Evolutionary conservation across 2,329 filamentous ascomycete genomes (phyloP), one percentile per base, ranked within the genome.

Genomic region (Fusarium sarcochroum): DNA sequence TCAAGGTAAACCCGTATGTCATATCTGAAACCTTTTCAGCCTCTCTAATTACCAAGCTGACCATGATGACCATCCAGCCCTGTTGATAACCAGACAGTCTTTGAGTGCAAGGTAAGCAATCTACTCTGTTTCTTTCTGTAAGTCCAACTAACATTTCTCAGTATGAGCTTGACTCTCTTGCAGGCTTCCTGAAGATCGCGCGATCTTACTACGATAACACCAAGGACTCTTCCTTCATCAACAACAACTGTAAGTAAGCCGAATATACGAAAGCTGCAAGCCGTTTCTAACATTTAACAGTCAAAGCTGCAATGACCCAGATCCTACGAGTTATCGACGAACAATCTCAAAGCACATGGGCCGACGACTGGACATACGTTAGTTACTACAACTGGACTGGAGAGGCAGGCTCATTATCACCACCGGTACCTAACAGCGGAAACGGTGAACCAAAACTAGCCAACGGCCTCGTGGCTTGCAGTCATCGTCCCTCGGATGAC

Each of bases 341-440:
- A 3, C 63, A 66, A 7, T 66, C 63, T 0, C 63, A 63, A 11
- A 66, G 62, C 2, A 66, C 63, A 1, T 66, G 63, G 63, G 63
- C 63, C 4, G 46, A 66, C 1, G 50, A 66, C 9, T 66, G 63
- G 63, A 25, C 46, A 0, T 66, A 57, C 18, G 15, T 66, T 13
- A 66, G 63, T 34, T 66, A 66, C 38, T 66, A 66, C n/a, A 66
- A 66, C 51, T 66, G 56, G 56, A 66, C 63, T 0, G 63, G 63
- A 1, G 11, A 45, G 7, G 35, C 62, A 27, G 63, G 63, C 0
- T 66, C 63, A 11, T 41, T 66, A 0, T 66, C 62, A 1, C 56
- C 63, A 13, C 57, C 57, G 5, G 63, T 66, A 1, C 46, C 56
- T 5, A 66, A 66, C 13, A 52, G 62, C 8, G 63, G 63, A 11